Evolutionary conservation across 2,329 filamentous ascomycete genomes (phyloP), one percentile per base, ranked within the genome.

Genomic region (Sporothrix euskadiensis): DNA sequence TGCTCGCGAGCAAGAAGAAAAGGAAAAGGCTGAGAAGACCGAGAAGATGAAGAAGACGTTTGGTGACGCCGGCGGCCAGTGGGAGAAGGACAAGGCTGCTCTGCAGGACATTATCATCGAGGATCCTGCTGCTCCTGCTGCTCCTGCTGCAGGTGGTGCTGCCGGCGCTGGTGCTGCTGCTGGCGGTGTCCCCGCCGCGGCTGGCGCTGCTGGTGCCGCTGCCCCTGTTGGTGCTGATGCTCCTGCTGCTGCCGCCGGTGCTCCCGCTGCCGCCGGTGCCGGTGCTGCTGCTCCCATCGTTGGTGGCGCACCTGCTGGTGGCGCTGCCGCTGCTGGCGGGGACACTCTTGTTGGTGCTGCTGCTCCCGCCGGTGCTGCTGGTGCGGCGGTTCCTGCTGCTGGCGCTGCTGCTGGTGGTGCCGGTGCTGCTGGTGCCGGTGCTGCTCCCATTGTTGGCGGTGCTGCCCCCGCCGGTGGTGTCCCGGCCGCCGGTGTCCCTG

Each of bases 21-120:
- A 89, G 77, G 89, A 91, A 75, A 90, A 91, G 79, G 88, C 88
- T 32, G 91, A 94, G 75, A 89, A 90, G 73, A 85, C 90, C 77
- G 90, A 93, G 80, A 93, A 93, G 83, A 89, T 96, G 75, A 92
- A 95, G 78, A 90, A 93, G 72, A 87, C 92, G 66, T 98, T 97
- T 80, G 89, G 91, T 69, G 91, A 95, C 76, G 85, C 91, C 39
- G 91, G 88, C 75, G 86, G 85, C 59, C 92, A 98, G 80, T 97
- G 94, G 94, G 92, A 97, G 80, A 91, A 94, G 81, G 95, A 98
- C 80, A 97, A 96, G 83, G 87, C 90, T 5, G 89, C 91, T 54
- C 91, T 98, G 78, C 88, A 92, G 76, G 88, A 93, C 75, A 84
- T 92, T 71, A 88, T 88, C 8, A 84, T 88, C 75, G 84, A 88